Conservation (phyloP, 2,329 filamentous ascomycete species). For the Apiospora saccharicola region DNA sequence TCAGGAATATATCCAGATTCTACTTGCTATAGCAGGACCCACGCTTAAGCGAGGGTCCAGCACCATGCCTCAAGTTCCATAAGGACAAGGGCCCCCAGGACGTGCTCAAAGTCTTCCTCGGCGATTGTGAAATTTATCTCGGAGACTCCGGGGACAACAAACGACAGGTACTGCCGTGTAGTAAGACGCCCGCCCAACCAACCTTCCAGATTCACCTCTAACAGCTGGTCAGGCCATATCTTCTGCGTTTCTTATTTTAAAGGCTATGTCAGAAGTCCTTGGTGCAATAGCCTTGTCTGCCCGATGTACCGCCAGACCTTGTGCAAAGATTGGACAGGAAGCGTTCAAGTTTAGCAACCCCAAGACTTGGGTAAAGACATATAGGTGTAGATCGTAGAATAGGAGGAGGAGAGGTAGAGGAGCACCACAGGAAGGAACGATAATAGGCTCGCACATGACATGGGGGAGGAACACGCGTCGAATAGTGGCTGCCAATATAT, state of each 20-base stretch:
- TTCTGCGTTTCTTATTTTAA: background rate
- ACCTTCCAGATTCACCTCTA: background rate
- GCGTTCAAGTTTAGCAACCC: background rate
- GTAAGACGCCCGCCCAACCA: background rate
- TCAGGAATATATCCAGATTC: background rate
- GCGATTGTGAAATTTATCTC: background rate
- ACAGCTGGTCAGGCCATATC: background rate
- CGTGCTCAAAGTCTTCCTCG: background rate
- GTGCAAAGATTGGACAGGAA: background rate
- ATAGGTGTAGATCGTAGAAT: background rate
- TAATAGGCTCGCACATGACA: too few relatives aligned
- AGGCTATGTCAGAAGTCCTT: background rate
- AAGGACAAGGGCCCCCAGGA: background rate
- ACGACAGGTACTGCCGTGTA: background rate
- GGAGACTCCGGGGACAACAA: background rate
- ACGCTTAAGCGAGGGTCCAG: background rate
- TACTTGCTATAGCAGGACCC: background rate
- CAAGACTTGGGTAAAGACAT: background rate
- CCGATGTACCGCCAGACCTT: background rate
- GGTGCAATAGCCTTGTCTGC: background rate
- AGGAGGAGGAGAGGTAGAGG: background rate
- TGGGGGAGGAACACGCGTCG: too few relatives aligned
- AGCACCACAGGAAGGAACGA: too few relatives aligned
- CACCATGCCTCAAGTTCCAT: background rate
- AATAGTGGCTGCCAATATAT: too few relatives aligned